These are phyloP conservation scores for Clausena lansium DNA, from an alignment of 345 rosid genomes.

Conservation along the genomic window DNA sequence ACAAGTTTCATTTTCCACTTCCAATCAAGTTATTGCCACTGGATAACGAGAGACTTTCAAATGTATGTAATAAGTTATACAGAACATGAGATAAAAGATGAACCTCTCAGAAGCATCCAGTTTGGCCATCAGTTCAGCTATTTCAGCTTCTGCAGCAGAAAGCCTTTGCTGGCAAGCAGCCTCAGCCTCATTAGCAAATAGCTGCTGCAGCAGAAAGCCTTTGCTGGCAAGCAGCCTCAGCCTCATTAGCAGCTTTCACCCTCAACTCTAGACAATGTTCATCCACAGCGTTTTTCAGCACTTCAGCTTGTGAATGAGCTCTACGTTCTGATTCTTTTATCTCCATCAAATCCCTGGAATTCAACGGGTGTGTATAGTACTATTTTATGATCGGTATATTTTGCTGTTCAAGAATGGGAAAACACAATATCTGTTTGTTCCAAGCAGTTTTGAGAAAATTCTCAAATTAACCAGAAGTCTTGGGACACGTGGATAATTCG, in stretches of 20 bases:
- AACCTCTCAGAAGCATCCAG: constrained; percentile 80
- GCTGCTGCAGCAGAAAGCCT: constrained; percentile 80
- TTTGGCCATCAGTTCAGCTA: constrained; percentile 68
- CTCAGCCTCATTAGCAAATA: no score
- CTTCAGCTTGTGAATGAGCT: constrained; percentile 76
- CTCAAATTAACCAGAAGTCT: no score
- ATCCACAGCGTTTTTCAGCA: constrained; percentile 63
- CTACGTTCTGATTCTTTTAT: constrained; percentile 76
- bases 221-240: constrained; percentile 84
- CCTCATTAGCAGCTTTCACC: constrained; percentile 94
- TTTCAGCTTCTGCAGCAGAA: constrained; percentile 83
- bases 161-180: no score
- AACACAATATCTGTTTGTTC: no score
- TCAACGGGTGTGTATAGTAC: not conserved
- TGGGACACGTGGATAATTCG: no score
- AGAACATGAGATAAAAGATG: constrained; percentile 16
- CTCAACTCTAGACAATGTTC: constrained; percentile 92
- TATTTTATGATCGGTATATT: not conserved
- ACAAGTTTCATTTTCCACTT: not conserved
- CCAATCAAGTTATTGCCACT: not conserved
- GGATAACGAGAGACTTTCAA: not conserved
- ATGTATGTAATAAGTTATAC: not conserved
- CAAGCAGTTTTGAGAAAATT: no score
- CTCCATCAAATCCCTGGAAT: constrained; percentile 64
- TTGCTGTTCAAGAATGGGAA: not conserved